Evolutionary conservation across 2,329 filamentous ascomycete genomes (phyloP).

Genomic region (Thermothelomyces thermophilus): DNA sequence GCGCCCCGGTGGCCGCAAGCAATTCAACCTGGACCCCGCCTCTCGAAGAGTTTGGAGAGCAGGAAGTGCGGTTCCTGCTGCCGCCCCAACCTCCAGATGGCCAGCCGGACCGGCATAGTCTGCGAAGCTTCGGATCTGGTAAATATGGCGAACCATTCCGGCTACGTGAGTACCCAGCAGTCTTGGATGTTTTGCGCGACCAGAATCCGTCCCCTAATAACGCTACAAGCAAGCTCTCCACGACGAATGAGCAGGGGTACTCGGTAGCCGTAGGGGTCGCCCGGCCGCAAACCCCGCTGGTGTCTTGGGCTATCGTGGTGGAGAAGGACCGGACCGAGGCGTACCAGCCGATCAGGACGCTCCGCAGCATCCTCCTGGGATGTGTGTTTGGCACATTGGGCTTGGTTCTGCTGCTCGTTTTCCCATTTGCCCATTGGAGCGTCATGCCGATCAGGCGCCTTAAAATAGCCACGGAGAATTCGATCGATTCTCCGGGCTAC

Average conservation of each 20-base stretch:
- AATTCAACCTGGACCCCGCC: slow-evolving; percentile 40
- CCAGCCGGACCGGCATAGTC: slow-evolving; percentile 42
- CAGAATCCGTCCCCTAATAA: slow-evolving; percentile 52
- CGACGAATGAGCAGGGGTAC: slow-evolving; percentile 63
- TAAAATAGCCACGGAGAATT: slow-evolving; percentile 67
- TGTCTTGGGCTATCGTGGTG: slow-evolving; percentile 76
- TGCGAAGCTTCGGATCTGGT: slow-evolving; percentile 37
- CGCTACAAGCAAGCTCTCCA: slow-evolving; percentile 61
- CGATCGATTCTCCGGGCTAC: slow-evolving; percentile 60
- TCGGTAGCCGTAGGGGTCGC: slow-evolving; percentile 76
- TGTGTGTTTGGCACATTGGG: slow-evolving; percentile 81
- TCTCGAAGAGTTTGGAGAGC: slow-evolving; percentile 34
- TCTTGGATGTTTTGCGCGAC: slow-evolving; percentile 52
- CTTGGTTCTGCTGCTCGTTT: slow-evolving; percentile 61
- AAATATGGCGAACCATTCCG: slow-evolving; percentile 47
- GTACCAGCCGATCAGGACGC: slow-evolving; percentile 63
- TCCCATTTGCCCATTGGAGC: slow-evolving; percentile 75
- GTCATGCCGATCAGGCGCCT: slow-evolving; percentile 73
- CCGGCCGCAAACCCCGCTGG: slow-evolving; percentile 58
- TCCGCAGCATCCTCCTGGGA: slow-evolving; percentile 74
- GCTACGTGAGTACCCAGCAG: slow-evolving; percentile 56
- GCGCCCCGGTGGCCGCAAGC: slow-evolving; percentile 37
- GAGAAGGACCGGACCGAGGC: slow-evolving; percentile 71
- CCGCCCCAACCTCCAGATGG: slow-evolving; percentile 41
- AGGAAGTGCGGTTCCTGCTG: slow-evolving; percentile 53